Conservation (phyloP, 441 rosid genomes). For the Melastoma candidum region DNA sequence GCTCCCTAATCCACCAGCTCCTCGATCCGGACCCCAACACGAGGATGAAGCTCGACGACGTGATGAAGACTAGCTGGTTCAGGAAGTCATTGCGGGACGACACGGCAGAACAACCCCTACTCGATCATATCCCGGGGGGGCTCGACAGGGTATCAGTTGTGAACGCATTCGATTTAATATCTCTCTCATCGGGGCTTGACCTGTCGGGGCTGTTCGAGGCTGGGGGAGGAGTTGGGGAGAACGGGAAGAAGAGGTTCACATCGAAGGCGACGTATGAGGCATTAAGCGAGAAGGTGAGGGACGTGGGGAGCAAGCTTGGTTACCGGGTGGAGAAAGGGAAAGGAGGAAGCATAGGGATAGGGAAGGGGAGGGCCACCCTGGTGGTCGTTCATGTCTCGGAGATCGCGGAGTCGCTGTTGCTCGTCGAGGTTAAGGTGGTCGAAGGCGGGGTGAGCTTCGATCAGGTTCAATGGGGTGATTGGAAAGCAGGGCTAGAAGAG, state of each 20-base stretch:
- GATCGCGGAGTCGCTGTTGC: slow-evolving; percentile 35
- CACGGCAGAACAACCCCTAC: slow-evolving; percentile 10
- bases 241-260: slow-evolving; percentile 64
- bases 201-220: slow-evolving; percentile 70
- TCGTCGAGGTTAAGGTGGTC: slow-evolving; percentile 56
- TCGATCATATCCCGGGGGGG: neutral
- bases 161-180: slow-evolving; percentile 66
- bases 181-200: slow-evolving; percentile 68
- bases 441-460: slow-evolving; percentile 34
- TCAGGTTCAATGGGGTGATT: slow-evolving; percentile 56
- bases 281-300: slow-evolving; percentile 50
- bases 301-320: slow-evolving; percentile 51
- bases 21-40: slow-evolving; percentile 67
- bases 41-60: slow-evolving; percentile 48
- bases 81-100: slow-evolving; percentile 21
- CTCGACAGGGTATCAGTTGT: slow-evolving; percentile 8
- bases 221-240: slow-evolving; percentile 26
- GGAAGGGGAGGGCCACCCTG: slow-evolving; percentile 39
- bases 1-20: slow-evolving; percentile 36
- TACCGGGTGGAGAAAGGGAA: slow-evolving; percentile 52
- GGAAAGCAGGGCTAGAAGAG: slow-evolving; percentile 51
- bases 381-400: slow-evolving; percentile 42
- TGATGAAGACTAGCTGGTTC: slow-evolving; percentile 49
- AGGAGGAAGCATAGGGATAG: slow-evolving; percentile 38
- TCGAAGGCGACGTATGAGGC: slow-evolving; percentile 37